Evolutionary conservation across 2,329 filamentous ascomycete genomes (phyloP).

Genomic region (Neurospora sp.): DNA sequence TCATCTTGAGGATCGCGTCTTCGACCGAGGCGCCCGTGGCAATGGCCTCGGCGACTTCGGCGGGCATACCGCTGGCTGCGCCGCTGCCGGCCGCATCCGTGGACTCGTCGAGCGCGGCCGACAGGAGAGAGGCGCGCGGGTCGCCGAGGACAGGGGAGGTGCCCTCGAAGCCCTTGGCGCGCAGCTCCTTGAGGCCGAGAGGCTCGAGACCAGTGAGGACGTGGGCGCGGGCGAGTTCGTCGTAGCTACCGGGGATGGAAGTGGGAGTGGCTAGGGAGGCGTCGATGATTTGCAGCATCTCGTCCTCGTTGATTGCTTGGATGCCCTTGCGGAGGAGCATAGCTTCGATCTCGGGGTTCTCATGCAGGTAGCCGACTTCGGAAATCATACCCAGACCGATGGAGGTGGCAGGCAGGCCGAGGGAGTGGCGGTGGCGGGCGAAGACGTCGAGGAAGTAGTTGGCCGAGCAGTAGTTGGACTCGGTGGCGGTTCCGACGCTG

Average conservation of each 20-base stretch:
- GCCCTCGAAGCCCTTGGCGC: not conserved
- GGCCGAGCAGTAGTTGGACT: conserved; percentile 6
- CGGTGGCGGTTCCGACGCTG: conserved; percentile 2
- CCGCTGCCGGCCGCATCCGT: not conserved
- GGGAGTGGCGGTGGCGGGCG: not conserved
- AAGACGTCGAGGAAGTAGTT: conserved; percentile 7
- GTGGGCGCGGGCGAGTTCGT: not conserved
- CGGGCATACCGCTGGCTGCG: not conserved
- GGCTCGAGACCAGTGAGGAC: not conserved
- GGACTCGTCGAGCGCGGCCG: not conserved
- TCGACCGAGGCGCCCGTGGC: not conserved
- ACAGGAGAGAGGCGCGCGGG: not conserved
- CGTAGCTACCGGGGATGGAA: not conserved
- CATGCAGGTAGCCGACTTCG: not conserved
- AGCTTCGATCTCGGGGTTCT: conserved; percentile 21
- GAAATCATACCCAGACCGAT: not conserved
- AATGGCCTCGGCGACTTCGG: not conserved
- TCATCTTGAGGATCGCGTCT: not conserved
- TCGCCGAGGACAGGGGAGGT: not conserved
- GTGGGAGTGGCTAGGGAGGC: not conserved
- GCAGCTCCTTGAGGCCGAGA: not conserved
- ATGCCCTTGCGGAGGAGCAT: conserved; percentile 26
- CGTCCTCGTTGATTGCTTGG: conserved; percentile 23
- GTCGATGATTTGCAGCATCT: conserved; percentile 22
- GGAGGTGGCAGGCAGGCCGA: conserved; percentile 1